These are phyloP conservation scores for Mariannaea sp. DNA, from an alignment of 2,329 filamentous ascomycete species.

Conservation along the genomic window DNA sequence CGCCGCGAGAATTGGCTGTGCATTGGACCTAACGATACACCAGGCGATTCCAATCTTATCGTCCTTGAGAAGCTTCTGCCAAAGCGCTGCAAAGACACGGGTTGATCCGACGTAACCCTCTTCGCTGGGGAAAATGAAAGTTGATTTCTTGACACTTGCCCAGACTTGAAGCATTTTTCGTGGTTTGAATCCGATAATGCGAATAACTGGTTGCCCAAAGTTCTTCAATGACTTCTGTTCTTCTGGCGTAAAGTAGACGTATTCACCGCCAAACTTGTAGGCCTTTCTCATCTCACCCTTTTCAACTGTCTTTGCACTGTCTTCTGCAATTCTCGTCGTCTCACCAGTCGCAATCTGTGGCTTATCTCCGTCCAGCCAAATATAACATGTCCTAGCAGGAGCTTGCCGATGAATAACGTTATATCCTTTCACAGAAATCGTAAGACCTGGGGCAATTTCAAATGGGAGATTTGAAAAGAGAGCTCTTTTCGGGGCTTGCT, in stretches of 20 bases:
- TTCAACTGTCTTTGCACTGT: conserved; percentile 76
- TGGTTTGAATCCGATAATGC: conserved; percentile 93
- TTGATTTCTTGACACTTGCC: conserved; percentile 84
- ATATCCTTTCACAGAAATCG: conserved; percentile 92
- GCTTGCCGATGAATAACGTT: conserved; percentile 84
- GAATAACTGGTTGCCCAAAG: conserved; percentile 82
- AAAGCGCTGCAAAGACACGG: conserved; percentile 87
- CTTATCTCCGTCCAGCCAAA: conserved; percentile 86
- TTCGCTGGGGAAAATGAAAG: conserved; percentile 93
- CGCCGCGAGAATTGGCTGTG: conserved; percentile 78
- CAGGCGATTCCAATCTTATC: conserved; percentile 86
- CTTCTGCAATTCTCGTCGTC: conserved; percentile 76
- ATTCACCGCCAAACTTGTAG: conserved; percentile 94
- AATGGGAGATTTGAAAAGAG: conserved; percentile 87
- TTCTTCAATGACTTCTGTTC: conserved; percentile 78
- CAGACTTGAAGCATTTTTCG: conserved; percentile 75
- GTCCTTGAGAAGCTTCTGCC: conserved; percentile 80
- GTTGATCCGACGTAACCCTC: conserved; percentile 89
- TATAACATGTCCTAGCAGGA: conserved; percentile 80
- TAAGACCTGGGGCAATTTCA: conserved; percentile 82
- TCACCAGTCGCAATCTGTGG: conserved; percentile 78
- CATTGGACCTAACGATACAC: conserved; percentile 84
- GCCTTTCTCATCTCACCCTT: conserved; percentile 86
- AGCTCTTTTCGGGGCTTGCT: conserved; percentile 81
- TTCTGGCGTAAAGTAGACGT: conserved; percentile 82